Conservation (phyloP, 2,329 filamentous ascomycete species). For the Colletotrichum theobromicola region DNA sequence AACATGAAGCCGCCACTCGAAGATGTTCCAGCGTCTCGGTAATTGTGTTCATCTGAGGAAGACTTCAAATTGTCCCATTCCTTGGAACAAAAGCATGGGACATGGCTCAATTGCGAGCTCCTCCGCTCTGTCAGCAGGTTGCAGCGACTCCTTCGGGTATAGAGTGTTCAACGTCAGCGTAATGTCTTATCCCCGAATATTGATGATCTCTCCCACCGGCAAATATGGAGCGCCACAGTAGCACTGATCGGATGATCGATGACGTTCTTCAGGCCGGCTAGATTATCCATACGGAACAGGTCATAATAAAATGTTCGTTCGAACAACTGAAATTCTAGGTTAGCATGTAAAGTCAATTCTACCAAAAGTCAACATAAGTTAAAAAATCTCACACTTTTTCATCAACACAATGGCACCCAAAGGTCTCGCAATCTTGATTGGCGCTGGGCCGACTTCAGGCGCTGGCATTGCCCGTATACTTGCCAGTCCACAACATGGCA, state of each 20-base stretch:
- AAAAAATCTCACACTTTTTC: neutral
- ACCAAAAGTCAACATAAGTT: neutral
- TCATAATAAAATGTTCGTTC: neutral
- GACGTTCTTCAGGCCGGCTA: neutral
- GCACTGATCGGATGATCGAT: constrained; percentile 5
- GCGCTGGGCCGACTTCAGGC: constrained; percentile 54
- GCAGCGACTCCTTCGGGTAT: neutral
- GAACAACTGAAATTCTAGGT: too few species aligned
- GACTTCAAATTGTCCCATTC: neutral
- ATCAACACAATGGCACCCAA: constrained; percentile 43
- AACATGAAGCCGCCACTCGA: neutral
- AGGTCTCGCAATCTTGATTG: constrained; percentile 56
- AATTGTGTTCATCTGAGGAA: neutral
- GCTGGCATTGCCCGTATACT: constrained; percentile 62
- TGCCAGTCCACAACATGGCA: constrained; percentile 53
- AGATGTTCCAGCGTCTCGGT: neutral
- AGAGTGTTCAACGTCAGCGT: neutral
- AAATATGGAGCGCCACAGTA: neutral
- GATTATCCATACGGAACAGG: neutral
- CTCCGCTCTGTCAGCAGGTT: neutral
- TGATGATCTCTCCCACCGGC: neutral
- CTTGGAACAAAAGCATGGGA: neutral
- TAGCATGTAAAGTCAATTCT: neutral
- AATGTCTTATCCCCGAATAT: neutral
- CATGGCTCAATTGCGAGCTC: neutral